phyloP scores from a whole-genome alignment of 2,329 filamentous ascomycete genomes.

The Orbilia javanica region DNA sequence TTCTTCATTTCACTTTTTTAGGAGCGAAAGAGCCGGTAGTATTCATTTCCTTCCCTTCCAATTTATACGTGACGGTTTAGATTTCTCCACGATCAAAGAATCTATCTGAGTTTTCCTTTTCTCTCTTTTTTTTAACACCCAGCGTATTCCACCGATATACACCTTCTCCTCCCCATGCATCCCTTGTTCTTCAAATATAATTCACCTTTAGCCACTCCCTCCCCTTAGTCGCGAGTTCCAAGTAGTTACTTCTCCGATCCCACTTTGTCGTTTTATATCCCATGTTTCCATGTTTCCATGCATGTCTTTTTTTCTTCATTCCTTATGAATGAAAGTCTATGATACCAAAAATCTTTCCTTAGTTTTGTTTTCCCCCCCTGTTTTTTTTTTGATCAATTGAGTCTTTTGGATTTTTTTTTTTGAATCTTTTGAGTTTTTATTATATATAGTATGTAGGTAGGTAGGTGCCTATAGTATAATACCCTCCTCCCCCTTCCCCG shows the following conservation, averaged over 20 bases:
- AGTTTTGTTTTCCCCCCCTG: neutral
- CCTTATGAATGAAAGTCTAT: slow-evolving; percentile 12
- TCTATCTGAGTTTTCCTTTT: neutral
- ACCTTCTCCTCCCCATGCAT: no score
- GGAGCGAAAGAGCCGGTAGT: slow-evolving; percentile 1
- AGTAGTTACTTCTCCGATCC: no score
- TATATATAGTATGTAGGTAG: no score
- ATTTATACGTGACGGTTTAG: no score
- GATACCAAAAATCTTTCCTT: slow-evolving; percentile 37
- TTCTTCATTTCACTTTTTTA: no score
- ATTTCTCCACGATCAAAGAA: no score
- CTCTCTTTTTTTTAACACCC: neutral
- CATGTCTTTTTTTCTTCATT: neutral
- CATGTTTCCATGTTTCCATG: neutral
- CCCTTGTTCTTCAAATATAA: no score
- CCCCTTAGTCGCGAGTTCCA: neutral
- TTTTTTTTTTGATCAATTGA: neutral
- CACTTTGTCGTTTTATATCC: neutral
- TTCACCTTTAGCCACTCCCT: slow-evolving; percentile 11
- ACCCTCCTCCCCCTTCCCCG: no score
- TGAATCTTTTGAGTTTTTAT: no score
- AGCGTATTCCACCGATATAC: no score
- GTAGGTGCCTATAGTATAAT: no score
- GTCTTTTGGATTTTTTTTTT: no score
- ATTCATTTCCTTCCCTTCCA: neutral